phyloP scores from a whole-genome alignment of 2,329 filamentous ascomycete genomes.

The Alternaria metachromatica region DNA sequence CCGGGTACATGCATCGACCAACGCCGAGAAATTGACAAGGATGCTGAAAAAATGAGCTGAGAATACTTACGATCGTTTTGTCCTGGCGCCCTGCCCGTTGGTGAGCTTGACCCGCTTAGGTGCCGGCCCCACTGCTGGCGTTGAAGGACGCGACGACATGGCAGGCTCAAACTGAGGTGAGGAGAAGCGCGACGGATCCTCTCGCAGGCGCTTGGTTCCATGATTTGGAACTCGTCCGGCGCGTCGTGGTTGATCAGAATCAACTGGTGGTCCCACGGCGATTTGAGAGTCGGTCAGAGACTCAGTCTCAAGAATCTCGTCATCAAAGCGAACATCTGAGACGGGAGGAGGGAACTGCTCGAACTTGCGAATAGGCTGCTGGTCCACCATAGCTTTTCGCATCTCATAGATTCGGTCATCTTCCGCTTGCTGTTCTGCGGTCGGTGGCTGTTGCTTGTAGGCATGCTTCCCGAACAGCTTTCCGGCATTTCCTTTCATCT shows the following conservation, averaged over 20 bases:
- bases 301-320: slow-evolving; percentile 46
- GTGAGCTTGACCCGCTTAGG: slow-evolving; percentile 46
- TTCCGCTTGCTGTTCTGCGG: slow-evolving; percentile 35
- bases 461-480: slow-evolving; percentile 40
- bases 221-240: slow-evolving; percentile 36
- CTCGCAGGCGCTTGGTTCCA: slow-evolving; percentile 41
- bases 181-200: slow-evolving; percentile 37
- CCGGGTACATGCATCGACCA: slow-evolving; percentile 33
- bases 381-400: slow-evolving; percentile 36
- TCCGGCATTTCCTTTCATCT: slow-evolving; percentile 36
- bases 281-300: slow-evolving; percentile 46
- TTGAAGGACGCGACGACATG: slow-evolving; percentile 42
- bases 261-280: slow-evolving; percentile 44
- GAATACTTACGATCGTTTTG: slow-evolving; percentile 48
- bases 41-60: slow-evolving; percentile 15
- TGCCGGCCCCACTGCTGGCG: slow-evolving; percentile 37
- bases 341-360: slow-evolving; percentile 27
- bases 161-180: slow-evolving; percentile 42
- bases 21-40: slow-evolving; percentile 17
- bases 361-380: slow-evolving; percentile 32
- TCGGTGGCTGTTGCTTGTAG: slow-evolving; percentile 37
- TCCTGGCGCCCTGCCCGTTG: slow-evolving; percentile 45
- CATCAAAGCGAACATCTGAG: slow-evolving; percentile 46
- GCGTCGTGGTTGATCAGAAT: slow-evolving; percentile 39
- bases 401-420: slow-evolving; percentile 31